Percentiles rank a stretch among this genome's conserved stretches.
phyloP scores from a whole-genome alignment of 441 rosid genomes.

The Adansonia madagascariensis region DNA sequence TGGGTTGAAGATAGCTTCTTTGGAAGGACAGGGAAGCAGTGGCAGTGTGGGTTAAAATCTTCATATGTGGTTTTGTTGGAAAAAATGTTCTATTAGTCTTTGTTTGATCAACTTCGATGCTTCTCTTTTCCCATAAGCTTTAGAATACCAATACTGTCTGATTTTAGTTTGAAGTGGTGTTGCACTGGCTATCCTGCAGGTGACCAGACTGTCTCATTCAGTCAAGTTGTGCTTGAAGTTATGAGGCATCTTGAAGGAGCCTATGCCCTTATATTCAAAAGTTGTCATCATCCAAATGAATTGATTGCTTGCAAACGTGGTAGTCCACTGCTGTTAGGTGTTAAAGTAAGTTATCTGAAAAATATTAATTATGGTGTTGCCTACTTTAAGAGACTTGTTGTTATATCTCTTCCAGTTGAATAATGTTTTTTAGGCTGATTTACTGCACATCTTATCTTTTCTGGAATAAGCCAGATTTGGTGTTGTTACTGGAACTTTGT shows the following conservation, averaged over 20 bases:
- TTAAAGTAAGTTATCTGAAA: conserved; percentile 65
- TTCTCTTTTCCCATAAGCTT: neutral
- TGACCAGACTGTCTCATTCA: conserved; percentile 66
- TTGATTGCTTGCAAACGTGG: conserved; percentile 97
- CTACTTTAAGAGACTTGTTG: conserved; percentile 16
- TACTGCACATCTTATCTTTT: neutral
- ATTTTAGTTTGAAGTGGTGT: conserved; percentile 2
- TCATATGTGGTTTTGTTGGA: neutral
- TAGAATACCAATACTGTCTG: neutral
- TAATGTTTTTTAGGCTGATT: neutral
- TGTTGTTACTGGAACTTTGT: neutral
- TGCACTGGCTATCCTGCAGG: conserved; percentile 51
- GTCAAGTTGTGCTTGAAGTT: conserved; percentile 94
- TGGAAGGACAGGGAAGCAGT: too few relatives aligned
- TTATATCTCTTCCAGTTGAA: neutral
- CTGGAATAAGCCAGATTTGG: neutral
- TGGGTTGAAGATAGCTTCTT: too few relatives aligned
- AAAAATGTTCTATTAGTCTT: neutral
- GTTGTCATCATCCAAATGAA: conserved; percentile 91
- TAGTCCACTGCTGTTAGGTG: conserved; percentile 92
- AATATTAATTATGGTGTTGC: conserved; percentile 5
- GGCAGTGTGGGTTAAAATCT: neutral
- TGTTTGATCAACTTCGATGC: neutral
- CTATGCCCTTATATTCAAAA: conserved; percentile 94
- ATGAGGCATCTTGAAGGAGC: conserved; percentile 99